Percentiles rank a stretch among this genome's conserved stretches.
phyloP scores from a whole-genome alignment of 2,329 filamentous ascomycete genomes.

The Exserohilum rostratum region DNA sequence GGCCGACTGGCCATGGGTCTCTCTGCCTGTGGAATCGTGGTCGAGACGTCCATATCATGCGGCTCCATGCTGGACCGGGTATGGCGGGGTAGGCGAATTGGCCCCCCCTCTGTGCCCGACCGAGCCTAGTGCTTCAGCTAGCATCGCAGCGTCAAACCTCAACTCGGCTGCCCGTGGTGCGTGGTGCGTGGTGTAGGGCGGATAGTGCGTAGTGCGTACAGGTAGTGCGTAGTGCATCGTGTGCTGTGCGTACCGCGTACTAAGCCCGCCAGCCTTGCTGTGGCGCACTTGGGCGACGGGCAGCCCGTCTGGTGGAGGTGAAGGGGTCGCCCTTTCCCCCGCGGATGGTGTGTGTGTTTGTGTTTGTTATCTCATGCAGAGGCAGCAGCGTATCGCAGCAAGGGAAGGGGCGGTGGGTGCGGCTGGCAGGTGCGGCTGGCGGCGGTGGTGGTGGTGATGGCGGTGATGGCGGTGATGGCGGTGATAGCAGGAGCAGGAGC shows the following conservation, averaged over 20 bases:
- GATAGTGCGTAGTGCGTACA: neutral
- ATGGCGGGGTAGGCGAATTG: conserved; percentile 8
- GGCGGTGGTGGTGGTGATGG: neutral
- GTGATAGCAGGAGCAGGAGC: too few species aligned
- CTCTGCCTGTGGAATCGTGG: neutral
- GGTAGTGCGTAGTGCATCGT: too few species aligned
- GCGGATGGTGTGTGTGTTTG: neutral
- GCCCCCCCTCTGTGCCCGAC: neutral
- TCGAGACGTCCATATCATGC: conserved; percentile 9
- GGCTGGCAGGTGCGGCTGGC: neutral
- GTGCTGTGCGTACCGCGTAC: too few species aligned
- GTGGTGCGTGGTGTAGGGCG: neutral
- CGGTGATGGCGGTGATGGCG: conserved; percentile 16
- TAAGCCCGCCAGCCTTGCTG: too few species aligned
- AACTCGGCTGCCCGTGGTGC: conserved; percentile 2
- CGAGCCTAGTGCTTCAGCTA: conserved; percentile 2
- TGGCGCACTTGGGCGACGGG: too few species aligned
- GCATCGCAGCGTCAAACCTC: neutral
- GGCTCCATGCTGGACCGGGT: conserved; percentile 9
- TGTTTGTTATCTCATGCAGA: neutral
- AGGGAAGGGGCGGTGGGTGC: conserved; percentile 6
- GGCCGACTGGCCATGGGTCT: neutral
- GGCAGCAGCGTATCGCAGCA: neutral
- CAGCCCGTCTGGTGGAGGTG: neutral
- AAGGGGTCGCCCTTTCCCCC: conserved; percentile 9